phyloP scores from a whole-genome alignment of 495 filamentous ascomycete species.

The Astrothelium subdiscretum region DNA sequence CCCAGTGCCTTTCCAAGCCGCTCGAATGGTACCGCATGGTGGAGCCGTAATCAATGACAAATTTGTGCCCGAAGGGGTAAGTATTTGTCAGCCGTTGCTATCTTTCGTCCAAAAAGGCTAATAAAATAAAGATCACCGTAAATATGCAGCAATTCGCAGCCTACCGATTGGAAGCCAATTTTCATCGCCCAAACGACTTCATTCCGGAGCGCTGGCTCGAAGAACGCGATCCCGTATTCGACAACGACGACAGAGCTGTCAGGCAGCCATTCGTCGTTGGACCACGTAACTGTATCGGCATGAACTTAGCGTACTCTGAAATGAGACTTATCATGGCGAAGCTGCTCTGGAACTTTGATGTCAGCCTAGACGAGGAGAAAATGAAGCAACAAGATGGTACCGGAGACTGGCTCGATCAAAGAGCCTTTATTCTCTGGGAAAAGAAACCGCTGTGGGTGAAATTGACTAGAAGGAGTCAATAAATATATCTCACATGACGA shows the following conservation, averaged over 20 bases:
- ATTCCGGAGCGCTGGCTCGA: slow-evolving; percentile 5
- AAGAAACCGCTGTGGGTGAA: slow-evolving; percentile 5
- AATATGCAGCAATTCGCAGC: slow-evolving; percentile 37
- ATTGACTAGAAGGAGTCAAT: too few species aligned
- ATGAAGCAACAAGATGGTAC: background rate
- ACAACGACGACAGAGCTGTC: background rate
- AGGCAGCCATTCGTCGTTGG: slow-evolving; percentile 6
- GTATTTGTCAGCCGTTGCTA: background rate
- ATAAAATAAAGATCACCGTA: background rate
- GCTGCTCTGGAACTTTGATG: slow-evolving; percentile 17
- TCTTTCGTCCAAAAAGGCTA: background rate
- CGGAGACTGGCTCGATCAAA: slow-evolving; percentile 18
- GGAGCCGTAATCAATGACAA: slow-evolving; percentile 33
- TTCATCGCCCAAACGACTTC: slow-evolving; percentile 17
- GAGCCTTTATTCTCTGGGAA: background rate
- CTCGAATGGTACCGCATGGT: slow-evolving; percentile 29
- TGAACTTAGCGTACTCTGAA: slow-evolving; percentile 13
- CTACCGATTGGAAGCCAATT: slow-evolving; percentile 34
- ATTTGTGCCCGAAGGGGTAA: slow-evolving; percentile 33
- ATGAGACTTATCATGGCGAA: slow-evolving; percentile 16
- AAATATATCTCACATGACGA: too few species aligned
- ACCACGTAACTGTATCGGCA: slow-evolving; percentile 8
- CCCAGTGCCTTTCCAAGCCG: slow-evolving; percentile 38
- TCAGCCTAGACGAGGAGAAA: background rate
- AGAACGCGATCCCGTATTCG: background rate